These are phyloP conservation scores for Sphagnum magellanicum DNA, from an alignment of 228 moss, liverwort and hornwort genomes.

Conservation along the genomic window DNA sequence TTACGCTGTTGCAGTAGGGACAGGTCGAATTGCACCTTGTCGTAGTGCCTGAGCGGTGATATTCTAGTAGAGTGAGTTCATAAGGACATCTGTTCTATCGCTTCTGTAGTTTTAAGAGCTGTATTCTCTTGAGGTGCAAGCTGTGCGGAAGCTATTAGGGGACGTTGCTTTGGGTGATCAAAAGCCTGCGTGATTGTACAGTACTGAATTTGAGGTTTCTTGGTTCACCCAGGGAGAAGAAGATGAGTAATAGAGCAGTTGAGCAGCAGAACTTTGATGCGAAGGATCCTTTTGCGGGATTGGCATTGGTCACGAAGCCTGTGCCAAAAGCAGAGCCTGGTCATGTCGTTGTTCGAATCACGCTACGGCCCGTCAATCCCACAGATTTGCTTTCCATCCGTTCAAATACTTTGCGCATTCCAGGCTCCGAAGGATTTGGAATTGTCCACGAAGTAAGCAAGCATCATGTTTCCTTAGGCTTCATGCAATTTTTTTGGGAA, in stretches of 20 bases:
- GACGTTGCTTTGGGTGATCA: too few species aligned
- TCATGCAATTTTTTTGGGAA: neutral
- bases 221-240: neutral
- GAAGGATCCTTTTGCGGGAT: constrained; percentile 46
- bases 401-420: constrained; percentile 24
- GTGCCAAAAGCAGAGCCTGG: constrained; percentile 59
- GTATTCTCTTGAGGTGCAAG: too few species aligned
- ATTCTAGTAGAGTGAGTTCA: too few species aligned
- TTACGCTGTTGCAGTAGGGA: neutral
- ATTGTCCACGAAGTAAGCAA: constrained; percentile 60
- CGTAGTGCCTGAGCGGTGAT: too few species aligned
- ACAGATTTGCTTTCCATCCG: constrained; percentile 59
- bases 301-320: constrained; percentile 63
- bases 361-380: constrained; percentile 72
- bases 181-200: too few species aligned
- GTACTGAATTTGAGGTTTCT: too few species aligned
- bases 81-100: too few species aligned
- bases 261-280: constrained; percentile 47
- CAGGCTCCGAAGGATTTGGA: constrained; percentile 82
- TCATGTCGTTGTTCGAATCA: constrained; percentile 65
- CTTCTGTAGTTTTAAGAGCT: too few species aligned
- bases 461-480: neutral
- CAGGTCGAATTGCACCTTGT: too few species aligned
- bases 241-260: constrained; percentile 65
- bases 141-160: too few species aligned